phyloP scores from a whole-genome alignment of 371 early-diverging fungal genomes.

The Funneliformis caledonium region DNA sequence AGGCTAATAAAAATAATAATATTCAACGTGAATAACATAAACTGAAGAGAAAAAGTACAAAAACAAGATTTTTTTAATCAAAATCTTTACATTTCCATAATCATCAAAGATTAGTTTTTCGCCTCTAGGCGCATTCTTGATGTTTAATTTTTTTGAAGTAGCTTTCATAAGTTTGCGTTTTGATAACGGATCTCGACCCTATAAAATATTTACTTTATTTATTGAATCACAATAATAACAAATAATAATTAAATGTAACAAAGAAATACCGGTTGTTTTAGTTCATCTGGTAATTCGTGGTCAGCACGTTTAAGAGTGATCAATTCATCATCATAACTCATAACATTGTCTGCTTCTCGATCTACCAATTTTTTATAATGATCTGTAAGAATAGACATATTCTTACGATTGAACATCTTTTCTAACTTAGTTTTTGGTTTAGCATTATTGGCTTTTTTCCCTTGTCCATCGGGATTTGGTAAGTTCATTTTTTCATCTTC shows the following conservation, averaged over 20 bases:
- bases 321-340: constrained; percentile 64
- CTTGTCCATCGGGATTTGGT: not conserved
- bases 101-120: constrained; percentile 90
- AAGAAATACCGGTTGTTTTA: constrained; percentile 38
- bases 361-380: constrained; percentile 87
- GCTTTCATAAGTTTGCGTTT: constrained; percentile 52
- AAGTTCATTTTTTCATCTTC: constrained; percentile 46
- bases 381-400: constrained; percentile 86
- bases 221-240: not conserved
- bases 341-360: constrained; percentile 55
- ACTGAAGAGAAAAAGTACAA: not conserved
- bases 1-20: constrained; percentile 48
- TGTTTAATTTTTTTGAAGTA: constrained; percentile 74
- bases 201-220: constrained; percentile 3
- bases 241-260: not conserved
- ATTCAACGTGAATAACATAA: not conserved
- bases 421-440: constrained; percentile 80
- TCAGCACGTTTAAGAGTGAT: constrained; percentile 79
- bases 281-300: constrained; percentile 57
- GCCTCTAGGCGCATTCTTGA: constrained; percentile 70
- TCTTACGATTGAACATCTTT: constrained; percentile 91
- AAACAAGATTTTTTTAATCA: not conserved
- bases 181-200: constrained; percentile 34
- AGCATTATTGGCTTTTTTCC: constrained; percentile 18
- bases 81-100: constrained; percentile 74